Evolutionary conservation across 2,329 filamentous ascomycete species (phyloP), one percentile per base, ranked within the genome.

Genomic region (Fragosphaeria purpurea): DNA sequence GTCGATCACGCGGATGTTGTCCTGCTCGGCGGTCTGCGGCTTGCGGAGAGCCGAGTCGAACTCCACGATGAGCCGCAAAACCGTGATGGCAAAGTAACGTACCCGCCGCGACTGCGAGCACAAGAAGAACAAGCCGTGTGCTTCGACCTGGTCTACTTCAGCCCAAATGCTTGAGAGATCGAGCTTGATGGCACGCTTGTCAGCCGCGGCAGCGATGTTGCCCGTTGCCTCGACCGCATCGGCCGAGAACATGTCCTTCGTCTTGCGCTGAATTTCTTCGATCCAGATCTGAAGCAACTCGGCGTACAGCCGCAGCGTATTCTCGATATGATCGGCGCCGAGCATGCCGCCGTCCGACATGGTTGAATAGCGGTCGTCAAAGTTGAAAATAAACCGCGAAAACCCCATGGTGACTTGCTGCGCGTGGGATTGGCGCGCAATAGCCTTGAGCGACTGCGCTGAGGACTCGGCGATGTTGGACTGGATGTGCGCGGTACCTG

Each of bases 261-360:
- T 86, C 62, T 93, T 95, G 56, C 86, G 82, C 61, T 86, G 86
- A 55, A 98, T 94, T 62, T 97, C 91, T 55, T 96, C 90, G 47
- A 96, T 95, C 94, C 94, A 98, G 40, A 98, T 96, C 55, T 90
- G 83, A 10, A 98, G 74, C 5, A 98, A 71, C 66, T 98, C 90
- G 33, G 97, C 88, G 61, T 98, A 98, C 9, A 98, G 75, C 55
- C 86, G 84, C 22, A 98, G 68, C 0, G 93, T 98, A 58, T 84
- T 95, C 64, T 98, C 93, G 51, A 98, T 96, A 61, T 98, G 93
- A 5, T 85, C 87, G 37, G 88, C 83, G 0, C 91, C 93, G 31
- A 98, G 80, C 83, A 98, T 93, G 3, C 93, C 93, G 35, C 94
- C 93, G 61, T 98, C 93, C 8, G 90, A 95, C 83, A 97, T 96